Percentiles rank a stretch among this genome's conserved stretches.
Evolutionary conservation across 495 filamentous ascomycete species (phyloP).

Genomic region (Parmelia sp.): DNA sequence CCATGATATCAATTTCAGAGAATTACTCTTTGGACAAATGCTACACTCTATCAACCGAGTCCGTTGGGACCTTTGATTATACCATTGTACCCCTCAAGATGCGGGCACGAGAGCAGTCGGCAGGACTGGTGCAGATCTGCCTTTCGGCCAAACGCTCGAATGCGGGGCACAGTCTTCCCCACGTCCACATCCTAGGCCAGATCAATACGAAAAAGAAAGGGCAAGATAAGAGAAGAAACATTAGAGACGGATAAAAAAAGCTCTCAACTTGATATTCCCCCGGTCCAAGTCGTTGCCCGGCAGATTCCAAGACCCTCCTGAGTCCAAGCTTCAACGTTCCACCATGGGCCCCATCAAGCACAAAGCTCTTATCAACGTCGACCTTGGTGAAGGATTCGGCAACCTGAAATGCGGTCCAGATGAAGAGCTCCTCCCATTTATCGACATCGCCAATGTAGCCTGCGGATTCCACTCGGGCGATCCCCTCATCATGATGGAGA

Average conservation of each 20-base stretch:
- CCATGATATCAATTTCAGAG: slow-evolving; percentile 26
- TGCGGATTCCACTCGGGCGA: slow-evolving; percentile 58
- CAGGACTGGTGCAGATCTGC: background rate
- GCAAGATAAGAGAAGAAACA: background rate
- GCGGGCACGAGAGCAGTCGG: background rate
- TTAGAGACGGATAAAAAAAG: background rate
- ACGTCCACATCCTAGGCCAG: slow-evolving; percentile 3
- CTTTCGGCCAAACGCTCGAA: slow-evolving; percentile 4
- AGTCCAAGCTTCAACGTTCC: background rate
- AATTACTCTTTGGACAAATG: too few relatives aligned
- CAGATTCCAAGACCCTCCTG: background rate
- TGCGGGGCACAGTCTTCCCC: slow-evolving; percentile 15
- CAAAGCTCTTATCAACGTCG: slow-evolving; percentile 48
- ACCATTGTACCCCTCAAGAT: background rate
- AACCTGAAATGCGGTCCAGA: slow-evolving; percentile 41
- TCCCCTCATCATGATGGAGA: slow-evolving; percentile 54
- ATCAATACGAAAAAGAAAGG: too few relatives aligned
- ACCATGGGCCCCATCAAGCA: slow-evolving; percentile 42
- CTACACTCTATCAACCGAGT: background rate
- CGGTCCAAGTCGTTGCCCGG: background rate
- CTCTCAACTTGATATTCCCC: slow-evolving; percentile 1
- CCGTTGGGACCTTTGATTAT: background rate
- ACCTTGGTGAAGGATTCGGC: slow-evolving; percentile 46
- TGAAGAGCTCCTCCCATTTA: slow-evolving; percentile 50
- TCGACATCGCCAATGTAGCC: slow-evolving; percentile 58